Conservation (phyloP, 1,284 basidiomycete species). For the Wolfiporia cocos region DNA sequence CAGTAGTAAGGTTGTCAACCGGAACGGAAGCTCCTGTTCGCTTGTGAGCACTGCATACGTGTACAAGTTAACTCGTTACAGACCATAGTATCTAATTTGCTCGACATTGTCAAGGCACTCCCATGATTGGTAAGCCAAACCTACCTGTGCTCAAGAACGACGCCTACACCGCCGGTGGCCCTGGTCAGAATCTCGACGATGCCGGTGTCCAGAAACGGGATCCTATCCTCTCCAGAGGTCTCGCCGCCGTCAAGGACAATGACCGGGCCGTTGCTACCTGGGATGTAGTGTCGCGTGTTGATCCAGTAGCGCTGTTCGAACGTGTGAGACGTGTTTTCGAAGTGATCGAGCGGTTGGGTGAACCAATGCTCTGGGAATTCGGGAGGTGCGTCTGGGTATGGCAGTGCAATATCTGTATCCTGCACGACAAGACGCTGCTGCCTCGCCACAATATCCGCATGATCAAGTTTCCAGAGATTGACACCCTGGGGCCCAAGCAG, state of each 20-base stretch:
- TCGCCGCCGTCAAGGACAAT: constrained; percentile 84
- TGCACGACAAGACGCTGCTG: constrained; percentile 6
- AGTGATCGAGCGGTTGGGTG: constrained; percentile 83
- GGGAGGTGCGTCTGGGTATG: constrained; percentile 11
- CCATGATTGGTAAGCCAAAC: constrained; percentile 2
- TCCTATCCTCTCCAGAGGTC: constrained; percentile 66
- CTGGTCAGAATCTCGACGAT: constrained; percentile 82
- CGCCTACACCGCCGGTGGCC: constrained; percentile 79
- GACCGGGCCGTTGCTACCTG: constrained; percentile 68
- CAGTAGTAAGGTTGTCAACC: constrained; percentile 74
- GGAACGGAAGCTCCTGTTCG: constrained; percentile 73
- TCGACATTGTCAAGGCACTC: background rate
- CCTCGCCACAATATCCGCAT: background rate
- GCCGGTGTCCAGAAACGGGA: constrained; percentile 75
- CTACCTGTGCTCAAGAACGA: constrained; percentile 83
- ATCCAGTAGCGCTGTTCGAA: constrained; percentile 86
- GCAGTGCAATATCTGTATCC: constrained; percentile 3
- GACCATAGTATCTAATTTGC: constrained; percentile 57
- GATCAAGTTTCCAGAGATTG: constrained; percentile 36
- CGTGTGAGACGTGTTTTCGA: constrained; percentile 42
- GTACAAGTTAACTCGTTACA: constrained; percentile 2
- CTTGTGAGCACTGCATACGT: background rate
- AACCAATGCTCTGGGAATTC: constrained; percentile 66
- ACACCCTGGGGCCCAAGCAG: constrained; percentile 31
- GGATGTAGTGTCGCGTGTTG: constrained; percentile 76